Evolutionary conservation across 257 asterid genomes (phyloP), one percentile per base, ranked within the genome.

Genomic region (Fraxinus quadrangulata): DNA sequence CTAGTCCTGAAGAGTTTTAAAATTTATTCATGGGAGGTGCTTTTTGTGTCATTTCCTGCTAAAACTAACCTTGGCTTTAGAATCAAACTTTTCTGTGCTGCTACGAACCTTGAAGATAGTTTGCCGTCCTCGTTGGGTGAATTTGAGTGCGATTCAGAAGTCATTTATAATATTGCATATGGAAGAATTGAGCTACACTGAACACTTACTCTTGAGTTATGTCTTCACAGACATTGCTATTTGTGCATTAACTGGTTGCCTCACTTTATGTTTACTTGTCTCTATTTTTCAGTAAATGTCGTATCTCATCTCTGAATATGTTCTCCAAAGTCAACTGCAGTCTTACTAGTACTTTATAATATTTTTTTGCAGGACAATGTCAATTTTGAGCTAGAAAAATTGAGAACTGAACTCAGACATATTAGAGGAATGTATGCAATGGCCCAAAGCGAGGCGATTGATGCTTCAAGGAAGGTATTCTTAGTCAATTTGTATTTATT

Each of bases 381-480:
- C 71, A 59, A 89, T 75, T 84, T 88, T 82, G 99, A 92, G 89
- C 89, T 92, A 36, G 96, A 94, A 83, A 94, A 92, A 75, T 79
- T 94, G 87, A 91, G 96, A 82, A 78, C 84, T 73, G 97, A 94
- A 86, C 88, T 94, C 71, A 85, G 93, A 83, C 96, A 91, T 84
- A 77, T 82, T 67, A 89, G 89, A 75, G 98, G 96, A 83, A 89
- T 92, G 96, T 89, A 89, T 77, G 97, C 92, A 69, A 79, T 89
- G 85, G 94, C 96, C 63, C 98, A 94, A 84, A 86, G 87, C 19
- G 96, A 94, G 83, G 92, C 90, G 1, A 76, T 84, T 42, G 95
- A 94, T 73, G 91, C 96, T 79, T 94, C 98, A 54, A 88, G 94
- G 77, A 90, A 92, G 97, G 98, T 94, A 88, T 39, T 61, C 49